Conservation (phyloP, 73 alveolate species). For the Urostyla sp. region DNA sequence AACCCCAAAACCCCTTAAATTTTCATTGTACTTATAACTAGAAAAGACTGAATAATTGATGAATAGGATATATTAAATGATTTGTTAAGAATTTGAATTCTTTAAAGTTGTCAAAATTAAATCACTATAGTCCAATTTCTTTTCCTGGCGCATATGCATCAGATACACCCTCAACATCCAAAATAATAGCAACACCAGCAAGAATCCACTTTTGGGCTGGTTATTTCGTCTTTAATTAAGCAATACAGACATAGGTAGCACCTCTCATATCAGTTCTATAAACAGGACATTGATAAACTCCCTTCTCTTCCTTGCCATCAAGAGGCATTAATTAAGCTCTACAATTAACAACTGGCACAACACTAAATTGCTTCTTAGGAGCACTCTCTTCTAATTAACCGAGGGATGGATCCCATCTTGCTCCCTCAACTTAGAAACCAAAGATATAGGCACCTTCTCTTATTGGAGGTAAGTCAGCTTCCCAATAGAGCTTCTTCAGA, state of each 20-base stretch:
- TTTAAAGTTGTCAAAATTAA: background rate
- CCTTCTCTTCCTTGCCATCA: slow-evolving; percentile 82
- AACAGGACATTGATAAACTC: slow-evolving; percentile 96
- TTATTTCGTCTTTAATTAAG: slow-evolving; percentile 95
- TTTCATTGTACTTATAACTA: no score
- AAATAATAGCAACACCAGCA: slow-evolving; percentile 98
- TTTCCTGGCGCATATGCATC: slow-evolving; percentile 77
- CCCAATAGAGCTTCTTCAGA: slow-evolving; percentile 95
- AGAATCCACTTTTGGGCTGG: slow-evolving; percentile 98
- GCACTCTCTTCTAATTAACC: slow-evolving; percentile 96
- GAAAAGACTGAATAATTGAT: no score
- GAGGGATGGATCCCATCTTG: slow-evolving; percentile 98
- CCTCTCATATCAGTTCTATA: slow-evolving; percentile 98
- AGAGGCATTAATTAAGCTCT: slow-evolving; percentile 89
- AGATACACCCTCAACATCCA: slow-evolving; percentile 97
- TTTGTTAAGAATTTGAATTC: no score
- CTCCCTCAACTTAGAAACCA: slow-evolving; percentile 98
- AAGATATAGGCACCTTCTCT: slow-evolving; percentile 94
- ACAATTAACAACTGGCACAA: slow-evolving; percentile 98
- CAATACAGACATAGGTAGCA: slow-evolving; percentile 96
- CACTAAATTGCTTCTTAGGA: slow-evolving; percentile 99
- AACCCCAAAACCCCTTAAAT: no score
- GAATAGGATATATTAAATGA: no score
- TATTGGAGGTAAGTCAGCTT: slow-evolving; percentile 90
- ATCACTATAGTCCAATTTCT: slow-evolving; percentile 49